Evolutionary conservation across 352 stramenopile genomes (phyloP).

Genomic region (Pythium scleroteichum): DNA sequence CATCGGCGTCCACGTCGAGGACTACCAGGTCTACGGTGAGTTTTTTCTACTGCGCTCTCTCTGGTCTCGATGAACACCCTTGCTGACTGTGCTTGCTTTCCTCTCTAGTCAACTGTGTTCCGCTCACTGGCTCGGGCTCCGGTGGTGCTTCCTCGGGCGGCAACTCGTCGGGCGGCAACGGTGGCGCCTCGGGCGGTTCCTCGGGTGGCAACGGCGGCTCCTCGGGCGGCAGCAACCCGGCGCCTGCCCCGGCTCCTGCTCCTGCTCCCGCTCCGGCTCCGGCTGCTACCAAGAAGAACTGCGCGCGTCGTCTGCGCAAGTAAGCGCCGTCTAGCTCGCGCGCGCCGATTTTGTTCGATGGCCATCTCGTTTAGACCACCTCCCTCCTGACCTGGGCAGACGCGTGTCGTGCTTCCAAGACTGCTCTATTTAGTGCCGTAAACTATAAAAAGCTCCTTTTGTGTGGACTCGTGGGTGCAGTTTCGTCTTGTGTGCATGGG

Average conservation of each 20-base stretch:
- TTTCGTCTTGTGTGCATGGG: too few species aligned
- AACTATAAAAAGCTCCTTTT: not conserved
- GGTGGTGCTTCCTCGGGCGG: not conserved
- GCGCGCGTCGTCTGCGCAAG: not conserved
- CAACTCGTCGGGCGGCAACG: constrained; percentile 1
- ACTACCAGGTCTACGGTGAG: constrained; percentile 19
- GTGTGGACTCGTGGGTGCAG: too few species aligned
- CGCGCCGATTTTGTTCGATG: not conserved
- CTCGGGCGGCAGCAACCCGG: constrained; percentile 2
- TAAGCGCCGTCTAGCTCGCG: not conserved
- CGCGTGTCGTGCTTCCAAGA: not conserved
- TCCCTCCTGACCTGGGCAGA: not conserved
- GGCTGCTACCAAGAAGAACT: not conserved
- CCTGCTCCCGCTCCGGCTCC: not conserved
- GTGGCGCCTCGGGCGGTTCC: not conserved
- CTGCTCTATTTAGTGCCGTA: constrained; percentile 4
- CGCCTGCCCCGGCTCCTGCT: not conserved
- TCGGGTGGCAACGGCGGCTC: not conserved
- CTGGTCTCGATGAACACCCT: not conserved
- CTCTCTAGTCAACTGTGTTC: constrained; percentile 14
- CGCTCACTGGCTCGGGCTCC: constrained; percentile 8
- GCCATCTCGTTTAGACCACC: not conserved
- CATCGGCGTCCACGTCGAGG: constrained; percentile 18
- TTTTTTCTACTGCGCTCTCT: not conserved
- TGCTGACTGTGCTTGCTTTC: not conserved